Percentiles rank a stretch among this genome's conserved stretches.
Evolutionary conservation across 1,139 yeast species (phyloP).

Genomic region (Candida sp.): DNA sequence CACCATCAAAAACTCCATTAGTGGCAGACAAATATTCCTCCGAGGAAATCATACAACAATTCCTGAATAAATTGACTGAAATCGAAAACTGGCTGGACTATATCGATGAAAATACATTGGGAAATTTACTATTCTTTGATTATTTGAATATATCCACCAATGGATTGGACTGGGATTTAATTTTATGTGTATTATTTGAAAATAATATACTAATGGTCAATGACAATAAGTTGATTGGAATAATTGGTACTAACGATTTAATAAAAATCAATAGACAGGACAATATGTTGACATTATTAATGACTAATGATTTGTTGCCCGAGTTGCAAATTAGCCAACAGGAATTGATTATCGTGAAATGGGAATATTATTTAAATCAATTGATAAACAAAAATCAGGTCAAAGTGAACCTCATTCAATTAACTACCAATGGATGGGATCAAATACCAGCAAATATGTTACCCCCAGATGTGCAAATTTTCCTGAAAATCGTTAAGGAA

Average conservation of each 20-base stretch:
- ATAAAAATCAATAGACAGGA: conserved; percentile 20
- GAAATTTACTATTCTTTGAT: conserved; percentile 40
- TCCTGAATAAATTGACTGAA: background rate
- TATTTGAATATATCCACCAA: conserved; percentile 35
- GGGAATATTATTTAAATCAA: conserved; percentile 30
- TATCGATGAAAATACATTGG: conserved; percentile 14
- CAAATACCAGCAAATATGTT: conserved; percentile 21
- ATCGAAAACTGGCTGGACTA: conserved; percentile 8
- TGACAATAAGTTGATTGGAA: conserved; percentile 32
- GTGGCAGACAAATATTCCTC: background rate
- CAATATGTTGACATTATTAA: conserved; percentile 30
- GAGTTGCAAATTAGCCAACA: conserved; percentile 40
- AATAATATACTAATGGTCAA: conserved; percentile 34
- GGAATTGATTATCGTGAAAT: conserved; percentile 35
- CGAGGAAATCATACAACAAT: background rate
- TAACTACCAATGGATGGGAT: conserved; percentile 52
- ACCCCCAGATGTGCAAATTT: conserved; percentile 38
- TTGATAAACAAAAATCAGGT: conserved; percentile 7
- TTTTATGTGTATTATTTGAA: conserved; percentile 39
- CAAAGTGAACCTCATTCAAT: conserved; percentile 27
- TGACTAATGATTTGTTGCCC: conserved; percentile 40
- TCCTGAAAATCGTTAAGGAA: conserved; percentile 28
- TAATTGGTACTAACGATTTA: conserved; percentile 27
- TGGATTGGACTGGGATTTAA: conserved; percentile 32
- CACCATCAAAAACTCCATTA: background rate